Evolutionary conservation across 2,329 filamentous ascomycete genomes (phyloP), one percentile per base, ranked within the genome.

Genomic region (Penicillium capsulatum): DNA sequence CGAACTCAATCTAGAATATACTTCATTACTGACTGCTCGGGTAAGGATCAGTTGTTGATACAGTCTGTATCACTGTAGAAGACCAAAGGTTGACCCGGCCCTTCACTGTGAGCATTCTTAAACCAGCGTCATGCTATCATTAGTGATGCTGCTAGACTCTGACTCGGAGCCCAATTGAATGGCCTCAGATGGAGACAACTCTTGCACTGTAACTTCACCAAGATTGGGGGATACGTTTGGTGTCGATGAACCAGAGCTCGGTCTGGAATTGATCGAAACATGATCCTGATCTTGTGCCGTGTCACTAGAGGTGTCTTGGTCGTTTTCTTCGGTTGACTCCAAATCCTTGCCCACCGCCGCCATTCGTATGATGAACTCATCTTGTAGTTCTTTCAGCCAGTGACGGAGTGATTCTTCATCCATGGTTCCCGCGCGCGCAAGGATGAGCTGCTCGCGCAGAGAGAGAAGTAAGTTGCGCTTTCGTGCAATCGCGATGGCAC

Each of bases 321-420:
- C n/a, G n/a, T 20, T 33, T 7, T 9, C 19, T 9, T 22, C 19
- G 5, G 33, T 35, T 7, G 31, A 17, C 5, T 36, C 42, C 17
- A 54, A 44, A 8, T 68, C 63, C 3, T 50, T 54, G 32, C 86
- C 79, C 17, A 89, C 76, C 1, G 73, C 74, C 15, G 78, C 74
- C 86, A 94, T 90, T 6, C 77, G 71, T 3, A 72, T 52, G 6
- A 85, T 73, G 55, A 95, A 95, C 38, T 94, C 86, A 34, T 75
- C 75, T 58, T 91, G 86, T 9, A 92, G 62, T 44, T 75, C 75
- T 38, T 66, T 70, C 31, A 92, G 63, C 74, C 86, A 89, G 31
- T 67, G 69, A 14, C 70, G 67, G 19, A 95, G 65, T 0, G 78
- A 72, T 2, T 75, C 73, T 1, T 82, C 79, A 20, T 83, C 72